A percentile compares a stretch with the other conserved stretches of the same genome.
Conservation (phyloP, 805 yeast genomes). For the Starmerella vaccinii region DNA sequence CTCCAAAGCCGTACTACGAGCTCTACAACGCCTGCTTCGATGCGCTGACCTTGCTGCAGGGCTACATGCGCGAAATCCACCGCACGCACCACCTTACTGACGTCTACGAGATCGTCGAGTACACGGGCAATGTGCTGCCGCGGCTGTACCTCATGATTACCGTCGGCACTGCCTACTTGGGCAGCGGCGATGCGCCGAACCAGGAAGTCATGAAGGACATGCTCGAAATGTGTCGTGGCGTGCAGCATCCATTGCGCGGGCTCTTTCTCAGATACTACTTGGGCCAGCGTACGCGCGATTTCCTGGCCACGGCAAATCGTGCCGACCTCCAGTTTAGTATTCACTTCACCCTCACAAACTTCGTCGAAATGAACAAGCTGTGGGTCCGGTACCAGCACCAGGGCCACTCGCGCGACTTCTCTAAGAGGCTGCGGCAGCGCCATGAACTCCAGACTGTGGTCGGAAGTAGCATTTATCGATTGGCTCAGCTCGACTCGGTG, state of each 20-base stretch:
- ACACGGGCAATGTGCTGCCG: conserved; percentile 84
- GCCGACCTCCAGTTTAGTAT: conserved; percentile 49
- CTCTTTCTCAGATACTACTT: conserved; percentile 80
- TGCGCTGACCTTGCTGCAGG: conserved; percentile 58
- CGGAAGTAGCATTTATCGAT: conserved; percentile 81
- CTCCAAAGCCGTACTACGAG: conserved; percentile 91
- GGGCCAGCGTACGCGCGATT: conserved; percentile 68
- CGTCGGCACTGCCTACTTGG: conserved; percentile 82
- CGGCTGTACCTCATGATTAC: conserved; percentile 89
- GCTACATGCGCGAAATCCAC: conserved; percentile 56
- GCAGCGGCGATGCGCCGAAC: conserved; percentile 64
- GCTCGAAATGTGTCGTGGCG: conserved; percentile 97
- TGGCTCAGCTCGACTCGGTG: conserved; percentile 70
- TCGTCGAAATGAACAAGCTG: conserved; percentile 92
- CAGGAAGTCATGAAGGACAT: conserved; percentile 85
- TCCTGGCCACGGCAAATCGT: conserved; percentile 37
- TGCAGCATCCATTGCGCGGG: conserved; percentile 90
- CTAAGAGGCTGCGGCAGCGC: conserved; percentile 64
- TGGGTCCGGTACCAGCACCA: conserved; percentile 97
- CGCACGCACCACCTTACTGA: conserved; percentile 70
- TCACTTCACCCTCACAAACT: conserved; percentile 71
- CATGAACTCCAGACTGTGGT: conserved; percentile 82
- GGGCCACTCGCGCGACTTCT: conserved; percentile 78
- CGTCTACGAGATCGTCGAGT: conserved; percentile 87
- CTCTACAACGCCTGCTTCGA: conserved; percentile 76